Evolutionary conservation across 2,329 filamentous ascomycete species (phyloP).

Genomic region (Xylariaceae sp.): DNA sequence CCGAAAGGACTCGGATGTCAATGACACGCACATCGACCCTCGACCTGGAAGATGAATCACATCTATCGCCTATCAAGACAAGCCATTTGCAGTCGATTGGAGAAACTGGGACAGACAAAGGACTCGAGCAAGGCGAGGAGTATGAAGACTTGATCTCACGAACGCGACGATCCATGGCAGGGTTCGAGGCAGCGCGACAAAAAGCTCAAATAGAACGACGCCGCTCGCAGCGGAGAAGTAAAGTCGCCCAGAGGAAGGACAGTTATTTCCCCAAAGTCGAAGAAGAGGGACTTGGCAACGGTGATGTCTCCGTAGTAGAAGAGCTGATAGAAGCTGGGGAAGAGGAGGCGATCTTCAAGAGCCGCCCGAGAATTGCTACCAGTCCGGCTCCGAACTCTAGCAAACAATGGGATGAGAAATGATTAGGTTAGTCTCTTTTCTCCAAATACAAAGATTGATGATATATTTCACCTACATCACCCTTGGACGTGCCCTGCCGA

Average conservation of each 20-base stretch:
- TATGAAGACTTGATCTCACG: conserved; percentile 53
- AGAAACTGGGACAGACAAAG: conserved; percentile 16
- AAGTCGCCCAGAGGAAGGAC: conserved; percentile 38
- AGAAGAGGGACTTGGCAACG: conserved; percentile 40
- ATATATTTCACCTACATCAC: no score
- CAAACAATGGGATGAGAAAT: conserved; percentile 16
- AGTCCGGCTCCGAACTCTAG: conserved; percentile 61
- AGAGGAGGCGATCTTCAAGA: conserved; percentile 74
- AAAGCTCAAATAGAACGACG: conserved; percentile 57
- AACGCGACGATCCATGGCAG: conserved; percentile 59
- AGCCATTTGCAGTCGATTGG: conserved; percentile 14
- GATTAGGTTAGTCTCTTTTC: no score
- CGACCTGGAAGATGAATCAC: conserved; percentile 31
- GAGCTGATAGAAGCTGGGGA: conserved; percentile 60
- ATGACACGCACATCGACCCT: conserved; percentile 55
- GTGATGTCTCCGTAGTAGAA: conserved; percentile 39
- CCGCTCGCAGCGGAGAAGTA: conserved; percentile 47
- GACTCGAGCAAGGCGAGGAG: conserved; percentile 26
- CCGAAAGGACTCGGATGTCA: conserved; percentile 76
- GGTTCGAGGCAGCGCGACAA: conserved; percentile 57
- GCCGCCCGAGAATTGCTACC: conserved; percentile 71
- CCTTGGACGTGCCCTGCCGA: no score
- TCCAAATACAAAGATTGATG: no score
- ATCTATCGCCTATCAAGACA: conserved; percentile 19
- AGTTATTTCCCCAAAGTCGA: conserved; percentile 46